Percentiles rank a stretch among this genome's conserved stretches.
Evolutionary conservation across 805 yeast genomes (phyloP).

Genomic region (Wickerhamiella bombiphila): DNA sequence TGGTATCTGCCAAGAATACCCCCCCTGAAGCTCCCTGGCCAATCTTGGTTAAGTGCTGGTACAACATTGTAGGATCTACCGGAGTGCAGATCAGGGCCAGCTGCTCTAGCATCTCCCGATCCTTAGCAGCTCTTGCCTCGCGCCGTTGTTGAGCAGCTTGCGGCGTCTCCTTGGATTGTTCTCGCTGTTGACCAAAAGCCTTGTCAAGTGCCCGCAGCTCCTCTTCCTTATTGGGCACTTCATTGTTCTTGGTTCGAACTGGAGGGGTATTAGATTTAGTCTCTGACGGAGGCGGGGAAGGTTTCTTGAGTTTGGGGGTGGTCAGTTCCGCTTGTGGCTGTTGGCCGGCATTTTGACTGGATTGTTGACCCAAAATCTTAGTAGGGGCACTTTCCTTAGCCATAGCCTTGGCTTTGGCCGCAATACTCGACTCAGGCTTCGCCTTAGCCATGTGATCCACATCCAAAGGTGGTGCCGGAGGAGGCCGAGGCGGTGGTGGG

Average conservation of each 20-base stretch:
- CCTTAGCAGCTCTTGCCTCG: conserved; percentile 61
- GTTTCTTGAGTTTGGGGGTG: no score
- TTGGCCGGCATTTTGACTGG: no score
- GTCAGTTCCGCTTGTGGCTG: no score
- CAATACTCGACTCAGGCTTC: background rate
- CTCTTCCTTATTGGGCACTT: conserved; percentile 16
- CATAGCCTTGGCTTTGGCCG: background rate
- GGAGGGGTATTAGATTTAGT: conserved; percentile 17
- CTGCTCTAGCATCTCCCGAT: conserved; percentile 55
- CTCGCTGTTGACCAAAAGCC: conserved; percentile 5
- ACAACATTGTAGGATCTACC: conserved; percentile 67
- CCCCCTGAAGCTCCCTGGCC: conserved; percentile 99
- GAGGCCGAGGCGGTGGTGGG: conserved; percentile 27
- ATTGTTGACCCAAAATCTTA: no score
- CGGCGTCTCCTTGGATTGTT: conserved; percentile 7
- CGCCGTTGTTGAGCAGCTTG: conserved; percentile 32
- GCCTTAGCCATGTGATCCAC: conserved; percentile 9
- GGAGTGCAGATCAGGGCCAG: conserved; percentile 63
- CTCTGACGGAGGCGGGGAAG: conserved; percentile 23
- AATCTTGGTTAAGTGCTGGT: conserved; percentile 35
- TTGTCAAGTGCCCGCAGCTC: conserved; percentile 15
- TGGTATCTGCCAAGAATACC: conserved; percentile 64
- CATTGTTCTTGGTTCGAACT: conserved; percentile 10
- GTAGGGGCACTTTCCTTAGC: background rate
- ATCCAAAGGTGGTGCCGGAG: conserved; percentile 31